Evolutionary conservation across 139 green algal species (phyloP).

Genomic region (Chlamydomonas asymmetrica): DNA sequence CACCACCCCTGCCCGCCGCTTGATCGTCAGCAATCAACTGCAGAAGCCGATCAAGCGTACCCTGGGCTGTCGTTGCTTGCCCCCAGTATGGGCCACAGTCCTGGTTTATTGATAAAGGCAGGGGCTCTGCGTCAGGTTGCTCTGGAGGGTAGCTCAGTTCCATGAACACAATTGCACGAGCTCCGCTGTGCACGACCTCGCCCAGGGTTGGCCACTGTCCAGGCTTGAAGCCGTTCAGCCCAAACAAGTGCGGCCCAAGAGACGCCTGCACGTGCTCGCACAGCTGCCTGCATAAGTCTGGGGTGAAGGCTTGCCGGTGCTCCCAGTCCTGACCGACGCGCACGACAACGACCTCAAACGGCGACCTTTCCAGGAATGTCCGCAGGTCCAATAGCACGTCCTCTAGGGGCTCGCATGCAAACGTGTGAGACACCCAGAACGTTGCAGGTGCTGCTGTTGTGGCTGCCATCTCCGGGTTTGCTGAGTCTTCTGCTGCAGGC

Average conservation of each 20-base stretch:
- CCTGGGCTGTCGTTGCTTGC: background rate
- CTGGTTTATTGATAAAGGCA: background rate
- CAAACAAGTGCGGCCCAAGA: too few species aligned
- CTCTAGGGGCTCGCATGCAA: slow-evolving; percentile 1
- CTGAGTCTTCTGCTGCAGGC: too few species aligned
- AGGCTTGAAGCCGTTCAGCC: background rate
- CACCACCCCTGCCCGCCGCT: background rate
- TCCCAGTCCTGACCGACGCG: too few species aligned
- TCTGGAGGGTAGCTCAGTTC: background rate
- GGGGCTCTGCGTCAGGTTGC: background rate
- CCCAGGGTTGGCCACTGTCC: background rate
- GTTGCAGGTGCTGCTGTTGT: background rate
- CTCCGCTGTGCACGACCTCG: background rate
- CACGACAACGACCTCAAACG: too few species aligned
- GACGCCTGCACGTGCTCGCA: too few species aligned
- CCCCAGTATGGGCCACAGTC: background rate
- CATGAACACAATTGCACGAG: too few species aligned
- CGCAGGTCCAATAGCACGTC: background rate
- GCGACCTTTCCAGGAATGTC: background rate
- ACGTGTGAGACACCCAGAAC: slow-evolving; percentile 7
- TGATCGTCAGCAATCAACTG: background rate
- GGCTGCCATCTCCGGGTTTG: background rate
- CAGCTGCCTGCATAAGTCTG: too few species aligned
- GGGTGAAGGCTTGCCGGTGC: too few species aligned
- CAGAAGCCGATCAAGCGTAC: slow-evolving; percentile 9